Conservation (phyloP, 345 rosid species). For the Xanthoceras sorbifolium region DNA sequence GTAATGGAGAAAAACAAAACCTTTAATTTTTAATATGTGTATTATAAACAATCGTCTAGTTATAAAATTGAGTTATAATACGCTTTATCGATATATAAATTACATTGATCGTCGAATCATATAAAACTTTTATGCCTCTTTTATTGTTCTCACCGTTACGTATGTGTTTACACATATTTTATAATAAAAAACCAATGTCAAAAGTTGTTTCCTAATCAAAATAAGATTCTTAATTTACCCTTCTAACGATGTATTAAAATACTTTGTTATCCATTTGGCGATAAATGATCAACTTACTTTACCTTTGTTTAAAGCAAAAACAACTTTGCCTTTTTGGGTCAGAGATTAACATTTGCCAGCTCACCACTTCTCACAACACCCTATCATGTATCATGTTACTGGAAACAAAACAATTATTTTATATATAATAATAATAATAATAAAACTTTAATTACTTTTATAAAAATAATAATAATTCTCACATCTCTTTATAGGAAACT, state of each 20-base stretch:
- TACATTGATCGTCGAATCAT: no score
- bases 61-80: no score
- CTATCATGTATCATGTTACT: constrained; percentile 5
- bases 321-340: constrained; percentile 20
- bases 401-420: not conserved
- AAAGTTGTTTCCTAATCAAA: not conserved
- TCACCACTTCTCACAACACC: constrained; percentile 21
- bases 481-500: not conserved
- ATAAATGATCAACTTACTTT: constrained; percentile 17
- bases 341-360: constrained; percentile 34
- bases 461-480: no score
- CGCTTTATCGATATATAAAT: no score
- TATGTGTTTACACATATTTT: no score
- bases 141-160: no score
- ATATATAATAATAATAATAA: no score
- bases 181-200: not conserved
- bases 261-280: not conserved
- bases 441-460: not conserved
- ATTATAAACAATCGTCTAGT: no score
- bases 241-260: not conserved
- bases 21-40: no score
- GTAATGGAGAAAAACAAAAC: no score
- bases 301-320: constrained; percentile 31
- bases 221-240: not conserved
- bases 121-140: no score